Evolutionary conservation across 352 stramenopile species (phyloP).

Genomic region (Elongisporangium anandrum): DNA sequence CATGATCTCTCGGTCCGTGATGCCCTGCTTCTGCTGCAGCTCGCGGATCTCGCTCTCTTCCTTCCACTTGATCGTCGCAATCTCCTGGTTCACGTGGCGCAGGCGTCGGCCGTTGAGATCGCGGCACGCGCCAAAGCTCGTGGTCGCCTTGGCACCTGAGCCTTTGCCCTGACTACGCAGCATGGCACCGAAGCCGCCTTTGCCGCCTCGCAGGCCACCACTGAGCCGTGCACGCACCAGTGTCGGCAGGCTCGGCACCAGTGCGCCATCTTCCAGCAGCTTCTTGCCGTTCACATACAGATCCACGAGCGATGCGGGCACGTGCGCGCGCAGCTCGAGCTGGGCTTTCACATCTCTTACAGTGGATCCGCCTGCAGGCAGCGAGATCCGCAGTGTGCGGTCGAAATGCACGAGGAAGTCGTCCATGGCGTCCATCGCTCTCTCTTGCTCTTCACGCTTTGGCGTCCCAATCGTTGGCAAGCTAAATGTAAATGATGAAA

Average conservation of each 20-base stretch:
- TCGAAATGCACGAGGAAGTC: constrained; percentile 84
- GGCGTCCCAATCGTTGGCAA: not conserved
- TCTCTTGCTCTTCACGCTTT: too few species aligned
- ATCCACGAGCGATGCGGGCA: constrained; percentile 47
- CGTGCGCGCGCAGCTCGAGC: constrained; percentile 37
- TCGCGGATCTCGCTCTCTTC: constrained; percentile 49
- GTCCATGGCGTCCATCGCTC: constrained; percentile 32
- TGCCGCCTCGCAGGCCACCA: constrained; percentile 67
- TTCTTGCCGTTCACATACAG: constrained; percentile 54
- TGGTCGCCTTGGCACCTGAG: constrained; percentile 60
- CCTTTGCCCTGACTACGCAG: constrained; percentile 76
- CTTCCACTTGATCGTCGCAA: constrained; percentile 79
- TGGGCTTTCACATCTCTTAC: constrained; percentile 32
- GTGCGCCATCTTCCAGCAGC: constrained; percentile 28
- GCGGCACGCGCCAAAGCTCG: constrained; percentile 74
- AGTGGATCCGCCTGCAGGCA: constrained; percentile 30
- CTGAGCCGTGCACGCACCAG: constrained; percentile 61
- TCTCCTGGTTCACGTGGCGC: constrained; percentile 86
- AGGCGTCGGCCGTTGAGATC: constrained; percentile 75
- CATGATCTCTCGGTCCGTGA: constrained; percentile 61
- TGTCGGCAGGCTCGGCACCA: constrained; percentile 39
- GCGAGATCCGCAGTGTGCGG: constrained; percentile 65
- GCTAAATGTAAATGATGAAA: not conserved
- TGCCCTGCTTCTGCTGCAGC: constrained; percentile 34
- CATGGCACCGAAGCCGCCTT: constrained; percentile 85